Percentiles rank a stretch among this genome's conserved stretches.
phyloP scores from a whole-genome alignment of 306 rosid genomes.

The Lathyrus oleraceus region DNA sequence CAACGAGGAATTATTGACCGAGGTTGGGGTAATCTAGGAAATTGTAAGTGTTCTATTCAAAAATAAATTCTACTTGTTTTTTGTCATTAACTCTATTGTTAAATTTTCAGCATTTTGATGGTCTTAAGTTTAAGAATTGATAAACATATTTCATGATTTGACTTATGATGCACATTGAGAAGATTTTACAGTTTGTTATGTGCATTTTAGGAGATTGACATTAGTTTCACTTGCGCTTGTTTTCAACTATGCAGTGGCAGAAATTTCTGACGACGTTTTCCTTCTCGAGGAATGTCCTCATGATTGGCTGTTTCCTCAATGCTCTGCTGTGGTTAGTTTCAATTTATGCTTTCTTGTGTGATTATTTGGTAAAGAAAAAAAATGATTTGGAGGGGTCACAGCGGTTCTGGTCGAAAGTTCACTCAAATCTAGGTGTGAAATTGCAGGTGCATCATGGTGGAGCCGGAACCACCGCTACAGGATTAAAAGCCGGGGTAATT shows the following conservation, averaged over 20 bases:
- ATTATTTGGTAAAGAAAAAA: constrained; percentile 15
- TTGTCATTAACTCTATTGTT: background rate
- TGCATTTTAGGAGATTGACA: constrained; percentile 14
- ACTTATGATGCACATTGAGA: constrained; percentile 1
- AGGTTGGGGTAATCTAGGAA: constrained; percentile 96
- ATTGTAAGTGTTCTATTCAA: constrained; percentile 52
- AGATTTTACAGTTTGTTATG: constrained; percentile 13
- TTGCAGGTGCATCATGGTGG: constrained; percentile 99
- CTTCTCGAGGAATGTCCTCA: constrained; percentile 92
- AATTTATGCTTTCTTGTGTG: constrained; percentile 1
- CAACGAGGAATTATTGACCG: constrained; percentile 90
- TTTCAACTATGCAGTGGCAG: constrained; percentile 58
- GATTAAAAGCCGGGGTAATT: constrained; percentile 93
- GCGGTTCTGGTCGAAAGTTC: background rate
- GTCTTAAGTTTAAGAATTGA: constrained; percentile 21
- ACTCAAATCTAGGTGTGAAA: background rate
- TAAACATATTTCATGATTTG: background rate
- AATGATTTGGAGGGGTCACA: background rate
- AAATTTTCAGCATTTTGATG: constrained; percentile 12
- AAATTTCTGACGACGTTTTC: constrained; percentile 67
- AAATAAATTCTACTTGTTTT: background rate
- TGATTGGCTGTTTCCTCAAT: constrained; percentile 95
- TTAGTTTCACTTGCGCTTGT: constrained; percentile 25
- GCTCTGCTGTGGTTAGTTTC: constrained; percentile 91
- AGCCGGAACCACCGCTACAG: constrained; percentile 97